These are phyloP conservation scores for Fusarium irregulare DNA, from an alignment of 2,329 filamentous ascomycete species.

Conservation along the genomic window DNA sequence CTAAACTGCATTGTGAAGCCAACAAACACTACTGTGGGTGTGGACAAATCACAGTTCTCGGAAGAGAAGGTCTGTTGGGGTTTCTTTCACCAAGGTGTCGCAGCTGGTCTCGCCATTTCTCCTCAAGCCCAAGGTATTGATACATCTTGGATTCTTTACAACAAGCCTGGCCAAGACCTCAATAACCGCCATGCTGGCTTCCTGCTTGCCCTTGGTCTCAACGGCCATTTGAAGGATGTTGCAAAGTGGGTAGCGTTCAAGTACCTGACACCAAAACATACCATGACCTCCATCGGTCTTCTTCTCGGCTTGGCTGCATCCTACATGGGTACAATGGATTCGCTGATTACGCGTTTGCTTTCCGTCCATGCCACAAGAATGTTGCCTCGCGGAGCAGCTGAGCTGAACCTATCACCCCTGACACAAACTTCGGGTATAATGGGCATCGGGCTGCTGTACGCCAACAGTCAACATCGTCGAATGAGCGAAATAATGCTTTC, in stretches of 20 bases:
- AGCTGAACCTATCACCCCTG: slow-evolving; percentile 90
- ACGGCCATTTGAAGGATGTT: slow-evolving; percentile 91
- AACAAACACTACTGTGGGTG: slow-evolving; percentile 90
- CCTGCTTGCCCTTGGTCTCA: slow-evolving; percentile 87
- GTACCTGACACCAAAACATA: slow-evolving; percentile 98
- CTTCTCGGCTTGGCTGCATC: slow-evolving; percentile 91
- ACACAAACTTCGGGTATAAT: slow-evolving; percentile 97
- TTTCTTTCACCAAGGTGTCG: slow-evolving; percentile 96
- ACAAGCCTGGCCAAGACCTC: slow-evolving; percentile 86
- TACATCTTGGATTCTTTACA: slow-evolving; percentile 98
- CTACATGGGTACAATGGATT: slow-evolving; percentile 97
- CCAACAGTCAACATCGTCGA: slow-evolving; percentile 92
- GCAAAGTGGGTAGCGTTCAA: slow-evolving; percentile 99
- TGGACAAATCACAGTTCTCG: slow-evolving; percentile 86
- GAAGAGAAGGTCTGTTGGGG: slow-evolving; percentile 99
- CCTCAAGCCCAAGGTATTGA: slow-evolving; percentile 92
- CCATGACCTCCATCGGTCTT: slow-evolving; percentile 98
- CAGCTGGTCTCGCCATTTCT: slow-evolving; percentile 92
- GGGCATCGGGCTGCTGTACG: slow-evolving; percentile 95
- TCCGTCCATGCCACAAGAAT: slow-evolving; percentile 97
- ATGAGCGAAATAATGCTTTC: slow-evolving; percentile 99
- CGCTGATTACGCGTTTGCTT: slow-evolving; percentile 88
- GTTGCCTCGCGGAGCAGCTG: slow-evolving; percentile 90
- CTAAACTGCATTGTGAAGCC: slow-evolving; percentile 92
- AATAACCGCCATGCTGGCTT: slow-evolving; percentile 98